Evolutionary conservation across 495 filamentous ascomycete species (phyloP).

Genomic region (Aspergillus nidulans): DNA sequence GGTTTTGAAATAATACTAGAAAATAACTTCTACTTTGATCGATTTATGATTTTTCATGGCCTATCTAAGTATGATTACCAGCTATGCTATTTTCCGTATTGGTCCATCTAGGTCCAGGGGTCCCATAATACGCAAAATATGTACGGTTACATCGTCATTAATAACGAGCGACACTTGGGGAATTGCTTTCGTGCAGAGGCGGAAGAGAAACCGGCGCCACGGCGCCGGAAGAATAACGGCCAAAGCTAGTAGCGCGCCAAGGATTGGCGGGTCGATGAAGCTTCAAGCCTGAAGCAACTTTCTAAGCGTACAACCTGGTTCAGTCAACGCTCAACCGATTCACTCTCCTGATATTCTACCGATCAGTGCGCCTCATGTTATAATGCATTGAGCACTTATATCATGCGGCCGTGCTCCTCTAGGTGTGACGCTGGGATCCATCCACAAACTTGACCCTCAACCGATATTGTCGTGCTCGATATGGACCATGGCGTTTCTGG

Average conservation of each 20-base stretch:
- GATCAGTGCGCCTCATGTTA: neutral
- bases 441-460: neutral
- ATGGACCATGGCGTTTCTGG: conserved; percentile 33
- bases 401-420: conserved; percentile 1
- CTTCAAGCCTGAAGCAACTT: neutral
- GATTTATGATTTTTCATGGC: no score
- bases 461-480: conserved; percentile 11
- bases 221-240: no score
- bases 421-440: conserved; percentile 11
- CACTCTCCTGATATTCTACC: neutral
- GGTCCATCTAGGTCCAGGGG: no score
- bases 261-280: conserved; percentile 5
- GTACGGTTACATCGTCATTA: no score
- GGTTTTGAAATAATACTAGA: neutral
- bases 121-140: no score
- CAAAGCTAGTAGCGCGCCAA: no score
- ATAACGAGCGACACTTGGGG: no score
- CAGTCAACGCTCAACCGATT: no score
- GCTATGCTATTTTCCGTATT: no score
- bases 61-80: no score
- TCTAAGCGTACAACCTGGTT: neutral
- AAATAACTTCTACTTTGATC: neutral
- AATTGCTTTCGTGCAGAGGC: no score
- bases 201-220: no score
- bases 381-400: conserved; percentile 9